Evolutionary conservation across 169 alveolate genomes (phyloP), one percentile per base, ranked within the genome.

Genomic region (Fabrea salina): DNA sequence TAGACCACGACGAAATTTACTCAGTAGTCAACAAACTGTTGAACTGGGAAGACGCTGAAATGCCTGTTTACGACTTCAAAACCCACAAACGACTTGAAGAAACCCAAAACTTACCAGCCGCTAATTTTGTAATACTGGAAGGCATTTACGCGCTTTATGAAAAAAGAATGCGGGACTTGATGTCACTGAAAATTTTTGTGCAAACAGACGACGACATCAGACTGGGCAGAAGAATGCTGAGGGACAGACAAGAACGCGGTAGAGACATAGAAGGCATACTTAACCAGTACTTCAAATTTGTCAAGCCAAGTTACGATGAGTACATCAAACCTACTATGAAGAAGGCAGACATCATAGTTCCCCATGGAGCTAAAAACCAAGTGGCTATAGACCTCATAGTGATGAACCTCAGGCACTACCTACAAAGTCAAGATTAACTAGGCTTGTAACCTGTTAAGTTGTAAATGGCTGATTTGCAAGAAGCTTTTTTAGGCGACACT

Each of bases 71-170:
- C 79, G 92, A 91, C 49, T 89, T 85, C 51, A 79, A 59, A 13
- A 59, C 82, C 40, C 89, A 87, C 40, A 19, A 39, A 67, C 82
- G 95, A 76, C 27, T 43, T 40, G 71, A 66, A 64, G 81, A 83
- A 35, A 79, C 70, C 7, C 72, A 78, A 37, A 19, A 39, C 13
- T 75, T 87, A 7, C 39, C 75, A 19, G 86, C 94, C 19, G 66
- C 94, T 37, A 83, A 89, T 19, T 79, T 94, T 27, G 84, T 94
- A 44, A 84, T 94, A 6, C 84, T 92, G 25, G 96, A 94, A 83
- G 97, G 97, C 4, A 92, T 94, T 37, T 83, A 91, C 61, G 68
- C 91, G 7, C 84, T 92, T 25, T 89, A 88, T 83, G 94, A 90
- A 53, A 82, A 86, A 37, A 84, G 86, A 83, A 85, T 68, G 5